phyloP scores from a whole-genome alignment of 768 basidiomycete species.

The Hygrocybe coccinea region DNA sequence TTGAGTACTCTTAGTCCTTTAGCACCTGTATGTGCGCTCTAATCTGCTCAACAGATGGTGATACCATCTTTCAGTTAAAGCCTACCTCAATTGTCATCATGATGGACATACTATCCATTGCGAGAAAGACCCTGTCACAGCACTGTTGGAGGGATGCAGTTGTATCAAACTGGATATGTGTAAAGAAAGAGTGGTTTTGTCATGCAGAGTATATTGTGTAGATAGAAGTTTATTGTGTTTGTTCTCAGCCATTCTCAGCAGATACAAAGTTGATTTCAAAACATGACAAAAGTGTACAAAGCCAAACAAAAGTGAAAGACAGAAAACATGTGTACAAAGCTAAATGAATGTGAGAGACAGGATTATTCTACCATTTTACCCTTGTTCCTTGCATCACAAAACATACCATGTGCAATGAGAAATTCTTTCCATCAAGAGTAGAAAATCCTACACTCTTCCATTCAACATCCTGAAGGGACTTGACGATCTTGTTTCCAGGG shows the following conservation, averaged over 20 bases:
- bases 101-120: constrained; percentile 13
- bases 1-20: constrained; percentile 23
- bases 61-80: constrained; percentile 18
- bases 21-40: constrained; percentile 19
- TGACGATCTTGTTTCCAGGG: not conserved
- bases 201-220: constrained; percentile 11
- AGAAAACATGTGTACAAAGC: too few species aligned
- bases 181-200: constrained; percentile 7
- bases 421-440: constrained; percentile 1
- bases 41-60: constrained; percentile 1
- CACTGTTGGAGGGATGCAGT: constrained; percentile 11
- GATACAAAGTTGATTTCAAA: not conserved
- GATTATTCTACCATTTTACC: not conserved
- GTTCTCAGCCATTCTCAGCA: not conserved
- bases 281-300: not conserved
- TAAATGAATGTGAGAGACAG: not conserved
- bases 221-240: not conserved
- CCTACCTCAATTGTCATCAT: constrained; percentile 21
- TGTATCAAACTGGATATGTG: constrained; percentile 14
- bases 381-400: not conserved
- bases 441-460: not conserved
- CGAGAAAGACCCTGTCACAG: constrained; percentile 9
- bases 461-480: not conserved
- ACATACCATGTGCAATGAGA: not conserved
- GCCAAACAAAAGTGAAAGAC: not conserved